Base-by-base conservation (phyloP, 1,139 yeast species). In the Geotrichum reessii region DNA sequence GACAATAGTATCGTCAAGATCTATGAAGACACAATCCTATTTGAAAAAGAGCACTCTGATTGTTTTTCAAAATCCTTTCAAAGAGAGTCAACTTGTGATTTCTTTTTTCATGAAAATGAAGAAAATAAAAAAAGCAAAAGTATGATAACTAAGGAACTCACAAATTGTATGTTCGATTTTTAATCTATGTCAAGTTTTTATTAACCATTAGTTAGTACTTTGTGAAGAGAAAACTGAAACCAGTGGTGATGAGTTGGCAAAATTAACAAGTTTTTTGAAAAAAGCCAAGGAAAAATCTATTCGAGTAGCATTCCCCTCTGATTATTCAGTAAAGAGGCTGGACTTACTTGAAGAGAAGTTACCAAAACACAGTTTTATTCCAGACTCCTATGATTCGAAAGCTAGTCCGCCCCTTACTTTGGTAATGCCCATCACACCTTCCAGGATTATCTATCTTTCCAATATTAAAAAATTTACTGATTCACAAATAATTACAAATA, bases 31-130 rank as follows among this genome's bases (percentile, higher is more conserved):
- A 53, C 57, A 11, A 53, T 53, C 14, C 46, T 52, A n/a, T 58
- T 52, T 53, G 57, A 52, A 12, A 27, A 53, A 17, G 58, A 55
- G 6, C 46, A 55, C 47, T 57, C 58, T 9, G 52, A 44, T 9
- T 52, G 56, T 33, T 47, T 58, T 21, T 44, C 55, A 17, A 56
- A 50, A n/a, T 55, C 61, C 19, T 58, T 56, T n/a, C 51, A 53
- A 4, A 56, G 55, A 44, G 51, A 52, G 37, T 44, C 22, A 2
- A 22, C 19, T 8, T 28, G 25, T 47, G 24, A 21, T 40, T 28
- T 47, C 6, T 47, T 46, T 19, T 28, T n/a, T 25, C n/a, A 12
- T 7, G 28, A 27, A 22, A 14, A 24, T 21, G 37, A 14, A 19
- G 31, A 31, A 12, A 49, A 21, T 19, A n/a, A 14, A 25, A 25